Percentiles rank a stretch among this genome's conserved stretches.
phyloP scores from a whole-genome alignment of 2,329 filamentous ascomycete genomes.

The Neopestalotiopsis rosae region DNA sequence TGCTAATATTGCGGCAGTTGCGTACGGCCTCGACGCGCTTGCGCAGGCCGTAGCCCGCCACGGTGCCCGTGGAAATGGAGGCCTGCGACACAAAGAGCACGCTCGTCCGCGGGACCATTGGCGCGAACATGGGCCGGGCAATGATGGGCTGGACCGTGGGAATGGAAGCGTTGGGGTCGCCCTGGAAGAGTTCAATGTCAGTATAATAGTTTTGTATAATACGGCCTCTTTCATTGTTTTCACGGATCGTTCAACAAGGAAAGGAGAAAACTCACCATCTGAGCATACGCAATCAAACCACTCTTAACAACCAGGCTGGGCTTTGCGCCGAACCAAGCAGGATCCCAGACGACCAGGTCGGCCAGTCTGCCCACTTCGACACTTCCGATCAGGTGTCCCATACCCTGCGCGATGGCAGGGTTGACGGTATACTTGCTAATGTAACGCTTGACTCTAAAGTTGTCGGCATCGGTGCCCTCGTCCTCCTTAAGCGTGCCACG shows the following conservation, averaged over 20 bases:
- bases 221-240: too few relatives aligned
- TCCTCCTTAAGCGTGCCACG: conserved; percentile 80
- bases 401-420: conserved; percentile 88
- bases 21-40: conserved; percentile 83
- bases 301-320: conserved; percentile 83
- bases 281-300: conserved; percentile 80
- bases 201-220: background rate
- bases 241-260: too few relatives aligned
- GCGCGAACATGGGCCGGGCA: conserved; percentile 84
- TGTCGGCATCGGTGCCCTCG: conserved; percentile 79
- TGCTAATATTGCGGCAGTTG: conserved; percentile 75
- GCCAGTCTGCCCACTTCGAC: conserved; percentile 89
- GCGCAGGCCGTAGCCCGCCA: conserved; percentile 74
- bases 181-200: conserved; percentile 48
- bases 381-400: conserved; percentile 84
- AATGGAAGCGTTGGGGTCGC: conserved; percentile 82
- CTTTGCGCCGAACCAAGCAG: conserved; percentile 86
- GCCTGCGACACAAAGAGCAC: conserved; percentile 84
- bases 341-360: conserved; percentile 87
- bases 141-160: conserved; percentile 87
- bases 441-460: conserved; percentile 91
- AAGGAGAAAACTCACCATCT: conserved; percentile 69
- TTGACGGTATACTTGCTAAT: conserved; percentile 97
- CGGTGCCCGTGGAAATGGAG: conserved; percentile 69
- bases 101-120: conserved; percentile 72